These are phyloP conservation scores for Lipomyces starkeyi DNA, from an alignment of 805 yeast genomes.

Conservation along the genomic window DNA sequence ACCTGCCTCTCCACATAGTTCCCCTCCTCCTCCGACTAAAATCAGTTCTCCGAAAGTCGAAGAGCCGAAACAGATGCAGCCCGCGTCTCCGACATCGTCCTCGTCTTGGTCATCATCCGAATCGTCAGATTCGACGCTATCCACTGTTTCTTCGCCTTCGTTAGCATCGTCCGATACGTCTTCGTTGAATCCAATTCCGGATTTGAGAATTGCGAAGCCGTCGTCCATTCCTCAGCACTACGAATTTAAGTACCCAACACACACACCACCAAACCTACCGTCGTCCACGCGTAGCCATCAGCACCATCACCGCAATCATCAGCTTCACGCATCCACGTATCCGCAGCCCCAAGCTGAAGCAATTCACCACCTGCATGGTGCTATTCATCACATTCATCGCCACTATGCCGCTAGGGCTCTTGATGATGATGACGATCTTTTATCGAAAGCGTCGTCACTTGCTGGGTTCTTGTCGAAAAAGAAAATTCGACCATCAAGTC, in stretches of 20 bases:
- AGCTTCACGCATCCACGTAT: neutral
- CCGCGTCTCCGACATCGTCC: neutral
- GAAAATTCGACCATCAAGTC: conserved; percentile 14
- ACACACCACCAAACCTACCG: neutral
- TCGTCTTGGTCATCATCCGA: neutral
- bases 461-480: conserved; percentile 10
- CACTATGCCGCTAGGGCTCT: neutral
- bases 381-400: neutral
- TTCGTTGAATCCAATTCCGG: neutral
- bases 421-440: neutral
- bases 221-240: conserved; percentile 22
- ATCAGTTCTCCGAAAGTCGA: neutral
- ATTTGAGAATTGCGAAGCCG: neutral
- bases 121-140: neutral
- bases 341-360: neutral
- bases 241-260: neutral
- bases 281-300: neutral
- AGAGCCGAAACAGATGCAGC: neutral
- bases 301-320: neutral
- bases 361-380: neutral
- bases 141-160: conserved; percentile 1
- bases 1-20: neutral
- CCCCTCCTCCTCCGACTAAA: neutral
- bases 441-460: neutral
- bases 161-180: neutral